Conservation (phyloP, 352 stramenopile genomes). For the Paralagenidium karlingii region DNA sequence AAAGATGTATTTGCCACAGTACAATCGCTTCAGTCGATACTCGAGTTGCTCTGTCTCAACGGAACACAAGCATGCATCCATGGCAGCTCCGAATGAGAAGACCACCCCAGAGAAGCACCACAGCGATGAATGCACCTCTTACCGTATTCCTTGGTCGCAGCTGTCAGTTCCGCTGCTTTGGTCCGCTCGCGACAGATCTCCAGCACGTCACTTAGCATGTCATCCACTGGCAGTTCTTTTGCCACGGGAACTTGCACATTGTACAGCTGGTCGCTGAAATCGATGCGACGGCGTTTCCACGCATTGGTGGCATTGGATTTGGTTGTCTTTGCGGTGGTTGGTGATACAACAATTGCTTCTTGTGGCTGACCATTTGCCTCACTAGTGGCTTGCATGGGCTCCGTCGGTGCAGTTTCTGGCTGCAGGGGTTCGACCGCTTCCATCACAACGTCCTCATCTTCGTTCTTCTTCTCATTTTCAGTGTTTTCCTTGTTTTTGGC, state of each 20-base stretch:
- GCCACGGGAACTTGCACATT: too few species aligned
- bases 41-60: constrained; percentile 21
- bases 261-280: too few species aligned
- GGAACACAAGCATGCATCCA: not conserved
- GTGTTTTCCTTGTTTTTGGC: not conserved
- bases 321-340: too few species aligned
- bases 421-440: too few species aligned
- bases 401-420: too few species aligned
- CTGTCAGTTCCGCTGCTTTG: not conserved
- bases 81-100: not conserved
- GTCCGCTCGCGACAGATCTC: constrained; percentile 29
- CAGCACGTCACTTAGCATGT: constrained; percentile 38
- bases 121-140: not conserved
- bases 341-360: too few species aligned
- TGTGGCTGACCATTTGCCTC: not conserved
- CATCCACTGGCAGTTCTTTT: constrained; percentile 39
- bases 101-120: not conserved
- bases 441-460: too few species aligned
- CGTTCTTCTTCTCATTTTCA: not conserved
- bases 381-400: constrained; percentile 1
- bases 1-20: constrained; percentile 61
- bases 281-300: too few species aligned
- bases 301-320: too few species aligned
- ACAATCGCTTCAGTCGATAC: constrained; percentile 33
- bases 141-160: not conserved